Evolutionary conservation across 116 monocot species (phyloP).

Genomic region (Papilionanthe hybrid): DNA sequence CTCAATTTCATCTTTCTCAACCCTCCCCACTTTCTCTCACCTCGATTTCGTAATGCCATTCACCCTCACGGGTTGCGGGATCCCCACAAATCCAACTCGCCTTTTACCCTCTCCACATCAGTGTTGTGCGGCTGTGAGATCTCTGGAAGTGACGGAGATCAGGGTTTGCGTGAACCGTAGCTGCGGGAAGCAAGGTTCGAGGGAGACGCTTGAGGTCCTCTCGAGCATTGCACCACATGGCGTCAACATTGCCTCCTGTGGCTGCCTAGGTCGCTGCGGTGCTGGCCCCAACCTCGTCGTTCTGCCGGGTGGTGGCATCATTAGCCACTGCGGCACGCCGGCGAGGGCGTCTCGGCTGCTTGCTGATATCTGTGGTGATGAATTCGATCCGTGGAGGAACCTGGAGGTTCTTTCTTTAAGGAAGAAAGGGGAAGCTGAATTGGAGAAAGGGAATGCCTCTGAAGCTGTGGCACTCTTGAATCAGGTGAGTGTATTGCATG

Average conservation of each 20-base stretch:
- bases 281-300: slow-evolving; percentile 75
- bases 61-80: neutral
- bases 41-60: neutral
- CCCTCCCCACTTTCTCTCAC: too few species aligned
- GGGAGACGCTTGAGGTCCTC: slow-evolving; percentile 56
- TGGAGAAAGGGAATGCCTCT: slow-evolving; percentile 43
- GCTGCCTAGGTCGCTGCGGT: slow-evolving; percentile 87
- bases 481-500: slow-evolving; percentile 24
- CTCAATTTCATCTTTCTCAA: too few species aligned
- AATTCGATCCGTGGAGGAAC: slow-evolving; percentile 46
- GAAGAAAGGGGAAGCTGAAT: slow-evolving; percentile 59
- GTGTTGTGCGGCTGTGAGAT: neutral
- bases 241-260: slow-evolving; percentile 66
- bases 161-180: slow-evolving; percentile 83
- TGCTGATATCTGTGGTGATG: slow-evolving; percentile 28
- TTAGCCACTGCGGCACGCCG: slow-evolving; percentile 62
- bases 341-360: slow-evolving; percentile 61
- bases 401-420: slow-evolving; percentile 63
- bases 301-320: slow-evolving; percentile 38
- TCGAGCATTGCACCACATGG: slow-evolving; percentile 53
- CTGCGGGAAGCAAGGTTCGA: slow-evolving; percentile 65
- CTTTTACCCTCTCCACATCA: neutral
- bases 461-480: slow-evolving; percentile 49
- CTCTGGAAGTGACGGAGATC: slow-evolving; percentile 33
- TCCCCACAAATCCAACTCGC: neutral